Percentiles rank a stretch among this genome's conserved stretches.
phyloP scores from a whole-genome alignment of 768 basidiomycete species.

The Tulasnella sp. region DNA sequence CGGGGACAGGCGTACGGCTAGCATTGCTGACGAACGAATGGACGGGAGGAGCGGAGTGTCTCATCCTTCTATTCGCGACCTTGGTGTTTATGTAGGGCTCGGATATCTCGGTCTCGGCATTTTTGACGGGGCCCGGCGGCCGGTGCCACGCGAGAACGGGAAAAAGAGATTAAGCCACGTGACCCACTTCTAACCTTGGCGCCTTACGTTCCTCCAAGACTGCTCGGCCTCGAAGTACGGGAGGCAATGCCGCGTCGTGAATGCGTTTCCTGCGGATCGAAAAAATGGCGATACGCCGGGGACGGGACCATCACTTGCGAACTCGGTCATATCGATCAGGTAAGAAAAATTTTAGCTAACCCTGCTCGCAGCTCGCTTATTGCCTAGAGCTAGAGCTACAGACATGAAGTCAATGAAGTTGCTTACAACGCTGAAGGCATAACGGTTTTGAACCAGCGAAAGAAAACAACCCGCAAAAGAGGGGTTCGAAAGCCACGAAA shows the following conservation, averaged over 20 bases:
- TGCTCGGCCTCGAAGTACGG: not conserved
- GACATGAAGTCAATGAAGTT: not conserved
- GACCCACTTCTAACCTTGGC: not conserved
- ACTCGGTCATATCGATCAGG: not conserved
- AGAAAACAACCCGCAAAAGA: slow-evolving; percentile 62
- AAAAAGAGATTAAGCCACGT: not conserved
- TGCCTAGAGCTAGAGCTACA: not conserved
- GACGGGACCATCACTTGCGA: not conserved
- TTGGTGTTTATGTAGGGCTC: slow-evolving; percentile 4
- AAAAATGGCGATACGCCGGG: not conserved
- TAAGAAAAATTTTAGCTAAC: not conserved
- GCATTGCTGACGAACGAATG: not conserved
- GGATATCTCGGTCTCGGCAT: slow-evolving; percentile 18
- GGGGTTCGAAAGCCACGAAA: slow-evolving; percentile 48
- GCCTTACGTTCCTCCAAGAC: not conserved
- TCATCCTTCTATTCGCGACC: not conserved
- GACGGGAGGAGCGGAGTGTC: not conserved
- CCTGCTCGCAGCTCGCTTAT: not conserved
- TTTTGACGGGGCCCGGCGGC: not conserved
- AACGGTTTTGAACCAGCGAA: slow-evolving; percentile 51
- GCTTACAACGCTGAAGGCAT: not conserved
- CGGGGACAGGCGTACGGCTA: not conserved
- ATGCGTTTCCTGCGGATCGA: not conserved
- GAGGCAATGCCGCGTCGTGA: not conserved
- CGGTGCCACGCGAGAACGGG: not conserved